Evolutionary conservation across 352 stramenopile species (phyloP), one percentile per base, ranked within the genome.

Genomic region (Globisporangium okanoganense): DNA sequence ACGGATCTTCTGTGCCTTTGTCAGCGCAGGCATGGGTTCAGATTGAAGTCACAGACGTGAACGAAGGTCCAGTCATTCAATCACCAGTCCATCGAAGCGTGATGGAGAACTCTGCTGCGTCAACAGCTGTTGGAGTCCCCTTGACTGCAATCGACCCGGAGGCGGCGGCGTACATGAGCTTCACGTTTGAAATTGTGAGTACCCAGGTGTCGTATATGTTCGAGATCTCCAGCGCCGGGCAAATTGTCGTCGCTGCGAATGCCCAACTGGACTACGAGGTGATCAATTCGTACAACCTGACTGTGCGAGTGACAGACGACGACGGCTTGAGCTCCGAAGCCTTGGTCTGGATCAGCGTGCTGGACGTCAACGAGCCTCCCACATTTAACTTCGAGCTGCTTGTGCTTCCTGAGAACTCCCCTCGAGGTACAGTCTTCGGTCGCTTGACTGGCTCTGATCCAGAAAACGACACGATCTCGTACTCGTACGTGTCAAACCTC

Each of bases 391-490:
- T 62, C 14, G 44, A 55, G 20, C 35, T 59, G 3, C 18, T 75
- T 10, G 9, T 55, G 3, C 10, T 88, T 7, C n/a, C 58, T 0
- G 78, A 88, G 31, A 85, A 88, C 44, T 20, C 71, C 1, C 65
- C 71, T 25, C 65, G 58, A 40, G 76, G 78, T 31, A 79, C 78
- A 5, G 48, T 83, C 6, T 36, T 88, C 13, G 72, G 62, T 14
- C n/a, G 62, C 2, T 22, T 88, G 2, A 56, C 55, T 49, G 76
- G 69, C 2, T 72, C 62, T 16, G 78, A 88, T 56, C 76, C 78
- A 18, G 78, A 88, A 53, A 88, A 85, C 22, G 62, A 80, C 25
- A 80, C 71, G 1, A 53, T 85, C 0, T 57, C 53, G 14, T 87
- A 75, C 38, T 49, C 65, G 1, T 75, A 75, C 40, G 44, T 44